Conservation (phyloP, 73 alveolate species). For the Symbiodinium natans region DNA sequence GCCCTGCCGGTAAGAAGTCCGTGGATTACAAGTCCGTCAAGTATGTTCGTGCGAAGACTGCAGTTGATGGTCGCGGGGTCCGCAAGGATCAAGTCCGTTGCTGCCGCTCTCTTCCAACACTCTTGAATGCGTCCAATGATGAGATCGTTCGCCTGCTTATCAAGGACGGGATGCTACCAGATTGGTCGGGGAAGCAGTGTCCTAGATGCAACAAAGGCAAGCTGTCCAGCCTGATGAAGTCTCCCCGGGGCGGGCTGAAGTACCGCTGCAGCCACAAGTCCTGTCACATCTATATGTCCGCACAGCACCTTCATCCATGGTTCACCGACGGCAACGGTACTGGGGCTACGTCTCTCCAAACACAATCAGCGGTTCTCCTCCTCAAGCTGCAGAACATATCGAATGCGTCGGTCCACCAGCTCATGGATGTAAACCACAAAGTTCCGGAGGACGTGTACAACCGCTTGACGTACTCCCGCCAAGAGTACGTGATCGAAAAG, state of each 20-base stretch:
- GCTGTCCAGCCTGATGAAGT: not conserved
- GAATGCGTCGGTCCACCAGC: not conserved
- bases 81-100: conserved; percentile 25
- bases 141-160: not conserved
- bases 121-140: not conserved
- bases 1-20: not conserved
- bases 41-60: not conserved
- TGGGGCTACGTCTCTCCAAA: not conserved
- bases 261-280: not conserved
- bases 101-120: not conserved
- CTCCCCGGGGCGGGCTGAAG: not conserved
- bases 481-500: not conserved
- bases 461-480: not conserved
- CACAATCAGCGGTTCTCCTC: conserved; percentile 16
- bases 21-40: not conserved
- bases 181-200: not conserved
- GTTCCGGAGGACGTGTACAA: not conserved
- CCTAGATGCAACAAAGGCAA: conserved; percentile 9
- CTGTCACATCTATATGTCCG: not conserved
- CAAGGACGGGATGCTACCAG: not conserved
- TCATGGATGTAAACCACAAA: not conserved
- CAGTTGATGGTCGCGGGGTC: not conserved
- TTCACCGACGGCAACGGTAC: not conserved
- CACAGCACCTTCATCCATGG: conserved; percentile 35
- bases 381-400: not conserved